These are phyloP conservation scores for Arthrocladium fulminans DNA, from an alignment of 2,329 filamentous ascomycete species.

Conservation along the genomic window DNA sequence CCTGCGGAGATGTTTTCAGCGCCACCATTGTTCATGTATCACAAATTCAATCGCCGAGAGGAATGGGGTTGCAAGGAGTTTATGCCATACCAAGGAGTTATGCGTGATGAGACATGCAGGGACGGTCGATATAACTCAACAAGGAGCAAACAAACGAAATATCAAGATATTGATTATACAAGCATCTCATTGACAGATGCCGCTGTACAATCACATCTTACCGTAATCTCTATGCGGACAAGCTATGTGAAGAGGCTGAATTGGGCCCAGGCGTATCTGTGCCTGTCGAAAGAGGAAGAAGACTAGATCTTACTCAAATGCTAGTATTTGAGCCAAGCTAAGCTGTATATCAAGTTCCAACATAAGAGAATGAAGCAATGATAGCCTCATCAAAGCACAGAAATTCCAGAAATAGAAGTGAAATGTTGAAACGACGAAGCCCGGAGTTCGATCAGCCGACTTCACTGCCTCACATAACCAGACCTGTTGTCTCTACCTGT, in stretches of 20 bases:
- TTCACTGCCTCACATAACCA: not conserved
- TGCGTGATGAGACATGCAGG: slow-evolving; percentile 7
- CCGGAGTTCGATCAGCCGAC: not conserved
- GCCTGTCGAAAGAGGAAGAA: no score
- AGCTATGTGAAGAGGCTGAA: not conserved
- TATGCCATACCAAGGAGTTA: slow-evolving; percentile 5
- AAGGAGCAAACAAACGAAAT: not conserved
- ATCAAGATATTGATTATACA: not conserved
- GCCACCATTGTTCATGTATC: not conserved
- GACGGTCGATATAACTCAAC: not conserved
- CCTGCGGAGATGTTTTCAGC: not conserved
- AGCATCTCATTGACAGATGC: no score
- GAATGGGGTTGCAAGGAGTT: not conserved
- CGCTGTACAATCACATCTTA: no score
- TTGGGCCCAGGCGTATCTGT: no score
- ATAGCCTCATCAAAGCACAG: no score
- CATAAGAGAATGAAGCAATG: no score
- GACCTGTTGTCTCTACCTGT: not conserved
- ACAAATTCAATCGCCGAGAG: not conserved
- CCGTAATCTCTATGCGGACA: not conserved
- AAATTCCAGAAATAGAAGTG: no score
- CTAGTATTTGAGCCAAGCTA: not conserved
- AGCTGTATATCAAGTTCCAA: no score
- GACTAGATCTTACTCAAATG: not conserved
- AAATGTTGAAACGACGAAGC: not conserved